phyloP scores from a whole-genome alignment of 73 alveolate species.

The Effrenium voratum region DNA sequence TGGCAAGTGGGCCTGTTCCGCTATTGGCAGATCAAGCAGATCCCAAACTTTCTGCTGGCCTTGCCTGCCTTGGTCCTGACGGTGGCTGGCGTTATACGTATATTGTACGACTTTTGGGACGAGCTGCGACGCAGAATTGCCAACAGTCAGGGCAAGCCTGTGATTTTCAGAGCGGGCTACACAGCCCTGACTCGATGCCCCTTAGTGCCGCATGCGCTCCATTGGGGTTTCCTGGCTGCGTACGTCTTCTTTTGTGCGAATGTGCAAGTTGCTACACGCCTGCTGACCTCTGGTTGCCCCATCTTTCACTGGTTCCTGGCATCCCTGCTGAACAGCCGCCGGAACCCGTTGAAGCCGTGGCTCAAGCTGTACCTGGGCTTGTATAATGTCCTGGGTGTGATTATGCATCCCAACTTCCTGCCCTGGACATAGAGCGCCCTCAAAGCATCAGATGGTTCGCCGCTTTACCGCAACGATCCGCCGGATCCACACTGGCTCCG shows the following conservation, averaged over 20 bases:
- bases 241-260: constrained; percentile 39
- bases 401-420: constrained; percentile 80
- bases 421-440: constrained; percentile 92
- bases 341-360: neutral
- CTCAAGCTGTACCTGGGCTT: constrained; percentile 55
- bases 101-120: constrained; percentile 20
- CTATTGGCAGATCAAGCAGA: constrained; percentile 86
- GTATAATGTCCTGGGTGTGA: constrained; percentile 48
- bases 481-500: too few relatives aligned
- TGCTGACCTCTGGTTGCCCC: constrained; percentile 71
- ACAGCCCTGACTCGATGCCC: constrained; percentile 42
- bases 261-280: constrained; percentile 47
- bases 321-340: constrained; percentile 26
- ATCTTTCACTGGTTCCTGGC: constrained; percentile 75
- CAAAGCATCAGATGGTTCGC: too few relatives aligned
- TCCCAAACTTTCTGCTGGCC: constrained; percentile 70
- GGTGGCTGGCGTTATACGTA: constrained; percentile 20
- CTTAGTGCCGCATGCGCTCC: constrained; percentile 61
- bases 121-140: neutral
- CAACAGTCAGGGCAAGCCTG: too few relatives aligned
- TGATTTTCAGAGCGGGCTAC: neutral
- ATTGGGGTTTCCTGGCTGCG: constrained; percentile 73
- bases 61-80: constrained; percentile 60
- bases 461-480: too few relatives aligned
- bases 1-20: constrained; percentile 87